These are phyloP conservation scores for Simmondsia chinensis DNA, from an alignment of 148 eudicot species.

Conservation along the genomic window DNA sequence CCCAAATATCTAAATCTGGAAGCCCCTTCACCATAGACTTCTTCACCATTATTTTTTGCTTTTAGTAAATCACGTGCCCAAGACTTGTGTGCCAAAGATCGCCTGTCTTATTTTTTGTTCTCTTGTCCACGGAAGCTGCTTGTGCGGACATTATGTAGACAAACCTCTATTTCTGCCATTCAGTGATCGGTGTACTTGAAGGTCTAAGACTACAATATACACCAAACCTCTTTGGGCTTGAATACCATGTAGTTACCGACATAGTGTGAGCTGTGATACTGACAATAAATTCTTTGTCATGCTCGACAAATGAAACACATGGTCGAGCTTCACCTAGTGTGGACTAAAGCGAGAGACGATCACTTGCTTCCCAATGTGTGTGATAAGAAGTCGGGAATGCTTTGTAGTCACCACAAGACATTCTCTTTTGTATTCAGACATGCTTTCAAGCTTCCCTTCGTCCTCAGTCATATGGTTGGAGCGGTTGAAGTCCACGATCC, in stretches of 20 bases:
- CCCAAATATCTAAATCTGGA: not conserved
- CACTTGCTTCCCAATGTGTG: not conserved
- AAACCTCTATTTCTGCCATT: not conserved
- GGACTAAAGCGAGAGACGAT: not conserved
- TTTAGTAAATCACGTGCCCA: slow-evolving; percentile 5
- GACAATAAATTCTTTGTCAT: not conserved
- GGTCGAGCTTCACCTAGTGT: not conserved
- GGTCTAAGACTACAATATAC: not conserved
- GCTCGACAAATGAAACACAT: not conserved
- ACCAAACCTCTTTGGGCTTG: not conserved
- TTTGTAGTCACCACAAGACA: not conserved
- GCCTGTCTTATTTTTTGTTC: not conserved
- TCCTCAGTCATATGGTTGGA: slow-evolving; percentile 8
- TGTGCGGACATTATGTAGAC: slow-evolving; percentile 8
- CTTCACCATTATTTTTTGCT: slow-evolving; percentile 3
- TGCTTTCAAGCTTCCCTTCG: not conserved
- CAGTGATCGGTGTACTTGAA: not conserved
- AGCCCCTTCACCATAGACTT: not conserved
- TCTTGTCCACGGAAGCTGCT: slow-evolving; percentile 3
- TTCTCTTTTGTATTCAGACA: not conserved
- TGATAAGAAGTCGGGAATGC: not conserved
- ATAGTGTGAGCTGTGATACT: slow-evolving; percentile 5
- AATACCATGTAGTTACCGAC: slow-evolving; percentile 4
- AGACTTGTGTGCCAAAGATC: slow-evolving; percentile 4
- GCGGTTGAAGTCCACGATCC: not conserved